A percentile compares a stretch with the other conserved stretches of the same genome.
Evolutionary conservation across 192 early-diverging fungal species (phyloP).

Genomic region (Thoreauomyces humboldtii): DNA sequence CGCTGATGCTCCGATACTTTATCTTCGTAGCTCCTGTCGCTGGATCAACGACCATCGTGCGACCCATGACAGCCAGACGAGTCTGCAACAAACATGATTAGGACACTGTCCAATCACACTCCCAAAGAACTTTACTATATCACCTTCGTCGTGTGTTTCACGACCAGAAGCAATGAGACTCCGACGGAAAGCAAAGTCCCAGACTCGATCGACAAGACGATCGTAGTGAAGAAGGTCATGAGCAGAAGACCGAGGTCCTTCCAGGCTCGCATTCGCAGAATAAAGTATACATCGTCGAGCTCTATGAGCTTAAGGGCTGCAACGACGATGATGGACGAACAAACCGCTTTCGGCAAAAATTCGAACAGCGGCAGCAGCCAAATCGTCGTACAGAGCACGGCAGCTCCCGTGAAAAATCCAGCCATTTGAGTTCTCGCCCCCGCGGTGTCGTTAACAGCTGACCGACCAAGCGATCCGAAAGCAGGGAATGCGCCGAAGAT

Average conservation of each 20-base stretch:
- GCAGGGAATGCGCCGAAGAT: conserved; percentile 76
- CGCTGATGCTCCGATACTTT: conserved; percentile 68
- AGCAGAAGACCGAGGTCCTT: conserved; percentile 78
- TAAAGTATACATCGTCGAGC: conserved; percentile 51
- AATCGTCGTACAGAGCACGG: conserved; percentile 78
- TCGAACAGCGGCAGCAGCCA: conserved; percentile 80
- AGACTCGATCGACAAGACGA: conserved; percentile 84
- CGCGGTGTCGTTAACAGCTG: conserved; percentile 89
- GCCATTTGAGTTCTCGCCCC: conserved; percentile 89
- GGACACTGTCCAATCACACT: not conserved
- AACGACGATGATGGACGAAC: conserved; percentile 53
- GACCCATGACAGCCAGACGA: conserved; percentile 46
- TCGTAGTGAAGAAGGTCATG: conserved; percentile 88
- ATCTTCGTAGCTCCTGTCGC: conserved; percentile 31
- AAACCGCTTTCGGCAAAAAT: conserved; percentile 79
- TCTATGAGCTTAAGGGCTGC: conserved; percentile 54
- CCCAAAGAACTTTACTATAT: not conserved
- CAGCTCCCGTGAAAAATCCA: conserved; percentile 72
- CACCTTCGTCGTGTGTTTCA: conserved; percentile 82
- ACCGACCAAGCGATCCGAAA: conserved; percentile 89
- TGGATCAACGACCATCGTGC: conserved; percentile 41
- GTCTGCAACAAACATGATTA: conserved; percentile 30
- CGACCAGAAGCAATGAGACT: conserved; percentile 82
- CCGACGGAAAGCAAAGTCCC: conserved; percentile 91
- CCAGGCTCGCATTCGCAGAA: conserved; percentile 48